Evolutionary conservation across 805 yeast genomes (phyloP).

Genomic region (Metschnikowia noctiluminum): DNA sequence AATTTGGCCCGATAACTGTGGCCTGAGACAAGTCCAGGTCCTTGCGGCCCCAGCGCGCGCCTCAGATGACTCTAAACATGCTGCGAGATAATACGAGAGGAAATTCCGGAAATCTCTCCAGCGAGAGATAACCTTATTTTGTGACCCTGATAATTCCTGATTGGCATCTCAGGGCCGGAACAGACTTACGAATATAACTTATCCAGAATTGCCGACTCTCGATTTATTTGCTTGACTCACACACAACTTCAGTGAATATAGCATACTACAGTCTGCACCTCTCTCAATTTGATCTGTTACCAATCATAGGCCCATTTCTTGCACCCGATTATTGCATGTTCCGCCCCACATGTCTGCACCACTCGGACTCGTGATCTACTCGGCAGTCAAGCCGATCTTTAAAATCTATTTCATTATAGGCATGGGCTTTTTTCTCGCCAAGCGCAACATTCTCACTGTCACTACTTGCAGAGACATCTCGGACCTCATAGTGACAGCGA

Average conservation of each 20-base stretch:
- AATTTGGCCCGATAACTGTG: no score
- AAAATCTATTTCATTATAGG: slow-evolving; percentile 73
- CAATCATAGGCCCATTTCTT: neutral
- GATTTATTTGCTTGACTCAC: no score
- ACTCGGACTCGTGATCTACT: slow-evolving; percentile 67
- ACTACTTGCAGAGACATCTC: slow-evolving; percentile 67
- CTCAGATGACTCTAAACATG: neutral
- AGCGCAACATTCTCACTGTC: slow-evolving; percentile 58
- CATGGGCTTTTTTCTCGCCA: slow-evolving; percentile 64
- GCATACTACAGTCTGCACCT: no score
- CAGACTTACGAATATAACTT: no score
- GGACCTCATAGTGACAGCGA: slow-evolving; percentile 60
- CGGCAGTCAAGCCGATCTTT: slow-evolving; percentile 81
- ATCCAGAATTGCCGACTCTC: no score
- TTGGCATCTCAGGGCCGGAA: no score
- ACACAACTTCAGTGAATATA: no score
- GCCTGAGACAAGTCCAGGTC: no score
- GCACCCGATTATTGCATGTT: neutral
- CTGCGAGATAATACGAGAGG: neutral
- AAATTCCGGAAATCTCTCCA: neutral
- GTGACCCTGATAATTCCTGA: no score
- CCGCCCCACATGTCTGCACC: slow-evolving; percentile 12
- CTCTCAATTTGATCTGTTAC: no score
- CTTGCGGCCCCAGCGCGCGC: no score
- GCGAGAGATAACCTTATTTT: neutral